Conservation (phyloP, 23 red algal species). For the Porphyridium purpureum region DNA sequence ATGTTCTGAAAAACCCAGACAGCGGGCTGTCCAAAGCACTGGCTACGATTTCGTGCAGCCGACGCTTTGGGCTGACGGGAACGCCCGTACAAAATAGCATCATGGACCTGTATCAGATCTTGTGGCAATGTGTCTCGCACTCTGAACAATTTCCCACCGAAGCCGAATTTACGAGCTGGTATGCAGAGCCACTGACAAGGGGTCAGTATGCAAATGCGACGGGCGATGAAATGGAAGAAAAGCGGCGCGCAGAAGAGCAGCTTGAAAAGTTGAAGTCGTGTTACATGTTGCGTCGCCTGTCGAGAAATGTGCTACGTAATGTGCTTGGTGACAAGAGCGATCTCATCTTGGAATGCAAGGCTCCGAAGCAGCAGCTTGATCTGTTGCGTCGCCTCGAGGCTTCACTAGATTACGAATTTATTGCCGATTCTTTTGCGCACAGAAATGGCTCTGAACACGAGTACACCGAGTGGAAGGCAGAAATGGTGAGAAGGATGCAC, state of each 20-base stretch:
- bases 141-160: constrained; percentile 13
- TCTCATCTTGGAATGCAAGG: too few relatives aligned
- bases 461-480: too few relatives aligned
- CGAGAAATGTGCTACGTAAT: constrained; percentile 27
- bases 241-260: constrained; percentile 7
- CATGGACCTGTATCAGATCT: constrained; percentile 40
- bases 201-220: constrained; percentile 41
- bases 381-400: too few relatives aligned
- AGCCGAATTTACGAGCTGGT: constrained; percentile 18
- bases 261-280: constrained; percentile 25
- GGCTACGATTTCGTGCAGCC: constrained; percentile 6
- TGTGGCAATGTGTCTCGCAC: constrained; percentile 37
- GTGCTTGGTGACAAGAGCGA: too few relatives aligned
- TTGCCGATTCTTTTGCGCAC: constrained; percentile 1
- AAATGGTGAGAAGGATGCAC: neutral
- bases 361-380: too few relatives aligned
- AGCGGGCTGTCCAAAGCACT: constrained; percentile 57
- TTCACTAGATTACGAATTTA: too few relatives aligned
- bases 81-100: constrained; percentile 84
- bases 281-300: constrained; percentile 45
- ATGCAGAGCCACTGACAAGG: constrained; percentile 20
- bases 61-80: constrained; percentile 64
- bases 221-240: constrained; percentile 12
- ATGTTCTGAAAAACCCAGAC: constrained; percentile 48
- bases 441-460: neutral